phyloP scores from a whole-genome alignment of 225 moss, liverwort and hornwort species.

The Straminergon stramineum region DNA sequence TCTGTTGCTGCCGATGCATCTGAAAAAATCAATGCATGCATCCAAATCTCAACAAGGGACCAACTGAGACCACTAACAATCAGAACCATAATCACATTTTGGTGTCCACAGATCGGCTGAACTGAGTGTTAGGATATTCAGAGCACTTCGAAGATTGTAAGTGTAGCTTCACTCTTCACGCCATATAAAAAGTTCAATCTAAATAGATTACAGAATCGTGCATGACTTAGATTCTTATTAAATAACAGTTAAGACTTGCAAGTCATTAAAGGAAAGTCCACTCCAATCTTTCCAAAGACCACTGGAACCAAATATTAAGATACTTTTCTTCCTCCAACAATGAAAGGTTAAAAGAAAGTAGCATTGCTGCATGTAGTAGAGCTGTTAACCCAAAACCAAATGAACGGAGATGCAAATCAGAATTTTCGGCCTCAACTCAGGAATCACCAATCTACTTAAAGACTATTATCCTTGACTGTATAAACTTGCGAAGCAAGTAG shows the following conservation, averaged over 20 bases:
- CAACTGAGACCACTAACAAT: neutral
- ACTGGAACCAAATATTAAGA: neutral
- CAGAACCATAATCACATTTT: neutral
- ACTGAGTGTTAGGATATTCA: neutral
- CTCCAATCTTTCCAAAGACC: neutral
- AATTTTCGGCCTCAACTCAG: neutral
- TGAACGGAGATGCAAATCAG: neutral
- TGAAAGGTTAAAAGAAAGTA: neutral
- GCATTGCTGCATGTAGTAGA: neutral
- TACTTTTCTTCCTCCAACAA: neutral
- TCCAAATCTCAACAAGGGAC: neutral
- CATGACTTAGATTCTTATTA: neutral
- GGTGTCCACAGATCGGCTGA: neutral
- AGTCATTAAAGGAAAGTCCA: neutral
- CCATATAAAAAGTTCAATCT: neutral
- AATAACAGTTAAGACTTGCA: neutral
- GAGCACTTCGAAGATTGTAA: neutral
- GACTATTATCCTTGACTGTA: neutral
- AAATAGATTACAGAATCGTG: neutral
- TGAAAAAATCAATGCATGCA: conserved; percentile 23
- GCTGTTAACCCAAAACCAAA: neutral
- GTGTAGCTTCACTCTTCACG: neutral
- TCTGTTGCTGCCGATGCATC: conserved; percentile 94
- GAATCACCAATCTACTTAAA: neutral
- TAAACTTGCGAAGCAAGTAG: neutral